Percentiles rank a stretch among this genome's conserved stretches.
phyloP scores from a whole-genome alignment of 2,329 filamentous ascomycete species.

The Xylariaceae sp. region DNA sequence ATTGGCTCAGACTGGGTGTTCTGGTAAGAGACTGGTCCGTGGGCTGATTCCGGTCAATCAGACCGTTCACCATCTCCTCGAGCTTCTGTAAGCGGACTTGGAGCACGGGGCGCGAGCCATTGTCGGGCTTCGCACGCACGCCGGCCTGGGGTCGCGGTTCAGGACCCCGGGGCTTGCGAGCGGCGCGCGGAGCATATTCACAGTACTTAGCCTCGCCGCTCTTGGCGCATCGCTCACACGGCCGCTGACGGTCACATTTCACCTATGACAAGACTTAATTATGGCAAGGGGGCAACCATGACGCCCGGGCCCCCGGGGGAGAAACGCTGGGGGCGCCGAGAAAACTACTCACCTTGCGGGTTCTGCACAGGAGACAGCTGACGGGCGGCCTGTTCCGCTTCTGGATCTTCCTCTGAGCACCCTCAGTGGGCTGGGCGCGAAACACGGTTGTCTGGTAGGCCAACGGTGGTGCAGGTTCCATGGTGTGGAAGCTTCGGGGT shows the following conservation, averaged over 20 bases:
- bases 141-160: slow-evolving; percentile 31
- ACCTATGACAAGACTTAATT: slow-evolving; percentile 22
- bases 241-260: slow-evolving; percentile 38
- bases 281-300: slow-evolving; percentile 6
- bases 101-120: slow-evolving; percentile 30
- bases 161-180: slow-evolving; percentile 30
- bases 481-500: slow-evolving; percentile 25
- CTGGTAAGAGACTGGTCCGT: slow-evolving; percentile 26
- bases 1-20: slow-evolving; percentile 28
- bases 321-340: neutral
- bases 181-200: slow-evolving; percentile 34
- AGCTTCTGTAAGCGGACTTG: slow-evolving; percentile 35
- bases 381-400: slow-evolving; percentile 36
- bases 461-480: slow-evolving; percentile 30
- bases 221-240: slow-evolving; percentile 38
- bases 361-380: slow-evolving; percentile 34
- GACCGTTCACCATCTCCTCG: slow-evolving; percentile 34
- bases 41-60: slow-evolving; percentile 24
- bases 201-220: slow-evolving; percentile 35
- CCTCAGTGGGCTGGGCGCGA: slow-evolving; percentile 34
- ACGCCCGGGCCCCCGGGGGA: neutral
- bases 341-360: slow-evolving; percentile 31
- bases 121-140: slow-evolving; percentile 26
- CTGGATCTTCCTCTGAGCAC: slow-evolving; percentile 35
- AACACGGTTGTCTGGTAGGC: slow-evolving; percentile 35